A percentile compares a stretch with the other conserved stretches of the same genome.
These are phyloP conservation scores for Zygosaccharomyces rouxii DNA, from an alignment of 805 yeast genomes.

Conservation along the genomic window DNA sequence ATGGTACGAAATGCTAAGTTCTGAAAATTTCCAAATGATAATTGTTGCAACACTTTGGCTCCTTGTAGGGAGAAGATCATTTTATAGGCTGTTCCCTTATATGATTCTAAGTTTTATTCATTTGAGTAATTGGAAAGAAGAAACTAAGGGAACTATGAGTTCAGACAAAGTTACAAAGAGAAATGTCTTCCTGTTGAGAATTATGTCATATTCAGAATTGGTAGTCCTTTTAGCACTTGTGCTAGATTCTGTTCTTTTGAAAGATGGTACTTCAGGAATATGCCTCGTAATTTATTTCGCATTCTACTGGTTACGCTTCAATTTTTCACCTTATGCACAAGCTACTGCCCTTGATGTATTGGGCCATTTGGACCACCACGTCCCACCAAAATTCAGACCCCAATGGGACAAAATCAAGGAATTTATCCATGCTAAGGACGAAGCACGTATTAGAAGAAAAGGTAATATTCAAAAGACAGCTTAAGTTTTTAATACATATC, in stretches of 20 bases:
- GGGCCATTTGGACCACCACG: constrained; percentile 29
- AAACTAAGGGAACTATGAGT: constrained; percentile 14
- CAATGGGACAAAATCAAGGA: constrained; percentile 40
- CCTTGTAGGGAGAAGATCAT: constrained; percentile 59
- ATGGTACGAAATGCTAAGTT: constrained; percentile 58
- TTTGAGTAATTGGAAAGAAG: constrained; percentile 35
- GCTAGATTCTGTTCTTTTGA: constrained; percentile 56
- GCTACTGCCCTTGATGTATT: constrained; percentile 32
- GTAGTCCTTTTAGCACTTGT: constrained; percentile 48
- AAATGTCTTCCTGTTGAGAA: constrained; percentile 21
- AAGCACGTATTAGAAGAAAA: constrained; percentile 30
- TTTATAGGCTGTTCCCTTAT: constrained; percentile 62
- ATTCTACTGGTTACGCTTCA: constrained; percentile 69
- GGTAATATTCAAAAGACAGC: constrained; percentile 12
- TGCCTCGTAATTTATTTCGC: constrained; percentile 53
- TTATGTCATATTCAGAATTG: constrained; percentile 60
- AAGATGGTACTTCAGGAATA: constrained; percentile 63
- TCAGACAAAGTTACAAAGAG: constrained; percentile 14
- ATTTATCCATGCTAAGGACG: constrained; percentile 41
- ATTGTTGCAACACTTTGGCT: constrained; percentile 56
- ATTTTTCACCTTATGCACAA: constrained; percentile 45
- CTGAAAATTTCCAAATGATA: constrained; percentile 71
- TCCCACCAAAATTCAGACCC: constrained; percentile 35
- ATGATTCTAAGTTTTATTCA: constrained; percentile 56
- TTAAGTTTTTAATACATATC: neutral